Conservation (phyloP, 129 eudicot species). For the Saussurea involucrata region DNA sequence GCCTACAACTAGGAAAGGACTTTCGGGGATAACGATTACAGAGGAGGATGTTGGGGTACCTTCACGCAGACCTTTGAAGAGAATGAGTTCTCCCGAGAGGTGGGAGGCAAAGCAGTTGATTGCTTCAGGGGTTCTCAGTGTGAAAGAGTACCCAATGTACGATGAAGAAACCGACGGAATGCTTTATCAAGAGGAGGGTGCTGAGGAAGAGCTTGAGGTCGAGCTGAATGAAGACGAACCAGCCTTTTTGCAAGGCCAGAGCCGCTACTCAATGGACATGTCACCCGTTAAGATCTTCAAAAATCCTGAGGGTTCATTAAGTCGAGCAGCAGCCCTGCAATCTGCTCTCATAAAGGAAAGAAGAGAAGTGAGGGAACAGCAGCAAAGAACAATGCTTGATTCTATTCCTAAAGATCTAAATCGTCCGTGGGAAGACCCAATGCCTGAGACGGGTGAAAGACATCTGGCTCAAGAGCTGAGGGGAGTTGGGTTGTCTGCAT, state of each 20-base stretch:
- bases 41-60: constrained; percentile 53
- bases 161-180: constrained; percentile 71
- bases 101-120: constrained; percentile 78
- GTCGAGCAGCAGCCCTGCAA: constrained; percentile 81
- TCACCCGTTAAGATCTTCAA: constrained; percentile 75
- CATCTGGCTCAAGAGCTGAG: constrained; percentile 88
- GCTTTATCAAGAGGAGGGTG: constrained; percentile 73
- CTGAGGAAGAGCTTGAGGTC: constrained; percentile 67
- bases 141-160: constrained; percentile 55
- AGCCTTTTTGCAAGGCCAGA: constrained; percentile 63
- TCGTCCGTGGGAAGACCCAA: constrained; percentile 99
- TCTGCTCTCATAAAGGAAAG: constrained; percentile 78
- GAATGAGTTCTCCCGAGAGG: constrained; percentile 75
- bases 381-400: constrained; percentile 83
- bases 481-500: constrained; percentile 87
- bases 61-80: constrained; percentile 62
- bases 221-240: constrained; percentile 80
- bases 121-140: constrained; percentile 68
- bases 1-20: constrained; percentile 46
- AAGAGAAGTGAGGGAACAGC: constrained; percentile 83
- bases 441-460: constrained; percentile 93
- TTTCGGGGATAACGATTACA: constrained; percentile 54
- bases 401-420: constrained; percentile 94
- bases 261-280: constrained; percentile 61
- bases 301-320: constrained; percentile 76